Conservation (phyloP, 441 rosid genomes). For the Populus hybrid region DNA sequence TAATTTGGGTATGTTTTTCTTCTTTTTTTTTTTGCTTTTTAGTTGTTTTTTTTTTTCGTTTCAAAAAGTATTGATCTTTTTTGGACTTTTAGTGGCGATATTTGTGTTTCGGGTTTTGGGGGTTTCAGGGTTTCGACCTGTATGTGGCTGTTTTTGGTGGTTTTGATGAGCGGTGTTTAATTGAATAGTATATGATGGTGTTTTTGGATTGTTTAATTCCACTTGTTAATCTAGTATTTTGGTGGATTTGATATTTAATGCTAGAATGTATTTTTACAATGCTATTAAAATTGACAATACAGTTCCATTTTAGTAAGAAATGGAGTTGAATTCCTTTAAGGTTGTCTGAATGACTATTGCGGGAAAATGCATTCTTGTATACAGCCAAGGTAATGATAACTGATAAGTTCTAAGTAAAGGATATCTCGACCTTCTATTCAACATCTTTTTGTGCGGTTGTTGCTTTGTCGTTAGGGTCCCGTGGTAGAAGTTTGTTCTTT, state of each 20-base stretch:
- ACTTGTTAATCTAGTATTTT: background rate
- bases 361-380: background rate
- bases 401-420: background rate
- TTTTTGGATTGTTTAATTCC: background rate
- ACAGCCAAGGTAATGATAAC: background rate
- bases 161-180: no score
- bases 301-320: background rate
- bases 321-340: background rate
- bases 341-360: background rate
- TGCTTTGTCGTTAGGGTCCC: background rate
- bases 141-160: background rate
- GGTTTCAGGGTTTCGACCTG: background rate
- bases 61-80: background rate
- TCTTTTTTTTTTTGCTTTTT: background rate
- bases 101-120: background rate
- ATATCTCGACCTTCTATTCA: background rate
- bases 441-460: background rate
- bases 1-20: constrained; percentile 53
- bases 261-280: background rate
- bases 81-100: background rate
- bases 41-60: background rate
- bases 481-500: background rate
- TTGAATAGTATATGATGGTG: background rate
- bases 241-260: background rate
- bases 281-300: background rate